Evolutionary conservation across 805 yeast genomes (phyloP), one percentile per base, ranked within the genome.

Genomic region (Schwanniomyces vanrijiae): DNA sequence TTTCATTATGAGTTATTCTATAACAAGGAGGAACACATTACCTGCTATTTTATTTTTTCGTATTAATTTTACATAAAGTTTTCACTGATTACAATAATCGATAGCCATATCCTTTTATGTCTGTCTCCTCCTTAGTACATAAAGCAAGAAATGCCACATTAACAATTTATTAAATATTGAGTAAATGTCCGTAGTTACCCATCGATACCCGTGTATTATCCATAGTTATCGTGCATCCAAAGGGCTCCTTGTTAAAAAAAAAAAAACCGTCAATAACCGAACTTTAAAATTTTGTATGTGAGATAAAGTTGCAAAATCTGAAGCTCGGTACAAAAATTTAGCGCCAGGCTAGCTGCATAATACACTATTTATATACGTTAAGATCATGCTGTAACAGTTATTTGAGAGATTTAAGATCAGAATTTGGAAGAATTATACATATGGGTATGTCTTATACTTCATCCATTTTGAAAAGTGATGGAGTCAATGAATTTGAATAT

Each of bases 401-500:
- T 10, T 25, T 10, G 11, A 4, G 8, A 10, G 8, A 29, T 29
- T 14, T 29, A 13, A 29, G 14, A 29, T 29, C 14, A 13, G 34
- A 29, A 4, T 13, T 29, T 29, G 16, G 14, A 11, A 29, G 16
- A 29, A 9, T 31, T 16, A 16, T 16, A 31, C 35, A 31, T 31
- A 14, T 31, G 11, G 35, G 10, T 14, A 31, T 14, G 35, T 31
- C 35, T 31, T 19, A 31, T 14, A 31, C 20, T 10, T 21, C 29
- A 3, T 43, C 46, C 22, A 46, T 46, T 34, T 25, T 28, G 5
- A 49, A 49, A 40, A 38, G 45, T 21, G 49, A 47, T 2, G 31
- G 41, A 11, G 26, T 25, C 21, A 31, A 37, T 20, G 47, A 47
- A 14, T 39, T 48, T 21, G 35, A 31, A 31, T 45, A 46, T 21